phyloP scores from a whole-genome alignment of 176 grass and related monocot genomes.

The Lolium multiflorum region DNA sequence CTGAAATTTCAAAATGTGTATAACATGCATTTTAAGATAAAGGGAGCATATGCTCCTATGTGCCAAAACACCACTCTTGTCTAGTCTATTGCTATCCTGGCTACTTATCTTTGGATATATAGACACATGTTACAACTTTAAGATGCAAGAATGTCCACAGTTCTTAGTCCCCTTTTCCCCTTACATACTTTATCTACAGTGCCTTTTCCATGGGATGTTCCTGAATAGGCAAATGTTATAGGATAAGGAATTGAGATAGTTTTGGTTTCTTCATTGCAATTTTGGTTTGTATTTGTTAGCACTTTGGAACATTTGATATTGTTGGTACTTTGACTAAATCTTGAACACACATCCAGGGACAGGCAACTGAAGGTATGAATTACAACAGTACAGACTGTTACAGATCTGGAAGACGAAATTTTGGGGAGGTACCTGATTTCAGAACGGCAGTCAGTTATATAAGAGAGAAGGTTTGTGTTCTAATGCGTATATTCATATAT shows the following conservation, averaged over 20 bases:
- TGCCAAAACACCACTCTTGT: no score
- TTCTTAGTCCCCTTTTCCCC: not conserved
- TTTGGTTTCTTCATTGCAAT: not conserved
- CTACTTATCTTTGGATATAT: conserved; percentile 1
- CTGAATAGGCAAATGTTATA: not conserved
- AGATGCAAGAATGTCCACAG: not conserved
- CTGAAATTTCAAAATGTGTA: no score
- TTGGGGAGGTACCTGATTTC: conserved; percentile 56
- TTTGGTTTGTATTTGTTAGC: not conserved
- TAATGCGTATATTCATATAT: not conserved
- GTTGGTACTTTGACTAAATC: conserved; percentile 20
- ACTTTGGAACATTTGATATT: conserved; percentile 20
- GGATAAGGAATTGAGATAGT: not conserved
- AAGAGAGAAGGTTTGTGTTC: conserved; percentile 79
- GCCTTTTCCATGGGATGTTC: not conserved
- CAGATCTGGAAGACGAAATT: conserved; percentile 35
- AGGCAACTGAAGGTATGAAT: conserved; percentile 25
- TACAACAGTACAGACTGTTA: conserved; percentile 30
- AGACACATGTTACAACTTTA: not conserved
- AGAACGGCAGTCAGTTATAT: conserved; percentile 60
- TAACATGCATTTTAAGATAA: no score
- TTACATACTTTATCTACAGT: conserved; percentile 7
- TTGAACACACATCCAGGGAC: conserved; percentile 47
- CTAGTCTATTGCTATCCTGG: not conserved
- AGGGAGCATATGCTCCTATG: no score